Evolutionary conservation across 768 basidiomycete species (phyloP), one percentile per base, ranked within the genome.

Genomic region (Macrolepiota albuminosa): DNA sequence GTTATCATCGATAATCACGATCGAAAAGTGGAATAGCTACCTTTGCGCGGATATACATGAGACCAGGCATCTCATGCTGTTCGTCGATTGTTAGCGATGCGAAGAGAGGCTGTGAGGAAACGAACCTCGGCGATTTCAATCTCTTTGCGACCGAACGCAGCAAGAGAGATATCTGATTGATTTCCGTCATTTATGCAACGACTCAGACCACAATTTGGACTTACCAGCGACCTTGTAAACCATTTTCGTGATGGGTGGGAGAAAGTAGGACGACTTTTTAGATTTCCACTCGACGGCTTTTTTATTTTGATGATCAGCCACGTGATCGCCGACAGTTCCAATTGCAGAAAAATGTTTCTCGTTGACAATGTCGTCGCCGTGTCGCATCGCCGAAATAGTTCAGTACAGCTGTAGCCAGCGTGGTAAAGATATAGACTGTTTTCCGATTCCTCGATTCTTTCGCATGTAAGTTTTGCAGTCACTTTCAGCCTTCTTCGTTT

Each of bases 61-160:
- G 88, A 69, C 94, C 93, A 55, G 93, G 93, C 92, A 93, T 95
- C 76, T 94, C 92, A 82, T 89, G 85, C 91, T 93, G 69, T 56
- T 34, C 14, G 51, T 63, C 61, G 60, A 58, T 49, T 51, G 56
- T 63, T 26, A 60, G 55, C 55, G 59, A 56, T 63, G 48, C 40
- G 56, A 61, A 42, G 39, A 11, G 59, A 21, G 58, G 55, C 59
- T 54, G 64, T 61, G 62, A 40, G 61, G 58, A 48, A 54, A 64
- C 45, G 46, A 56, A 96, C 95, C 88, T 99, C 96, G 64, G 96
- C 96, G 76, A 99, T 91, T 80, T 96, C 89, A 69, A 99, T 93
- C 81, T 99, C 96, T 82, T 99, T 99, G 82, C 96, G 94, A 76
- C 96, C 94, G 78, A 98, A 99, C 61, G 96, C 96, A 72, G 97